These are phyloP conservation scores for Psilocybe cubensis DNA, from an alignment of 768 basidiomycete species.

Conservation along the genomic window DNA sequence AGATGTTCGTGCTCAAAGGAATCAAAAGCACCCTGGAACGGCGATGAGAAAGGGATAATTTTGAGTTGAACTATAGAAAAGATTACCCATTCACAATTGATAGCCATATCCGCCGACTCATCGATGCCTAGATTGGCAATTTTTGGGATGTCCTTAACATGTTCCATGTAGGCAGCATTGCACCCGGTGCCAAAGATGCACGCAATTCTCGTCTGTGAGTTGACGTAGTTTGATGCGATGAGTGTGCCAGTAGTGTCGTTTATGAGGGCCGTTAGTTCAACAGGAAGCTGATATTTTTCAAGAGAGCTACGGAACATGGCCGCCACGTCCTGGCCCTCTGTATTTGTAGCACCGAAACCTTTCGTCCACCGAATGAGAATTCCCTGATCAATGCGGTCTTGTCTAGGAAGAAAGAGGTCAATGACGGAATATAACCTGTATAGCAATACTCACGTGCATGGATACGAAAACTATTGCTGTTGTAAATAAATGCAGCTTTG, in stretches of 20 bases:
- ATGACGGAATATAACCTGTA: not conserved
- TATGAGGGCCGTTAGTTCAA: slow-evolving; percentile 84
- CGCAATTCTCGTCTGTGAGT: slow-evolving; percentile 88
- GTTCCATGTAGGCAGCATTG: slow-evolving; percentile 98
- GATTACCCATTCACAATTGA: slow-evolving; percentile 96
- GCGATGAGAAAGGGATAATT: not conserved
- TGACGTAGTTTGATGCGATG: slow-evolving; percentile 96
- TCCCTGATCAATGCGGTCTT: slow-evolving; percentile 92
- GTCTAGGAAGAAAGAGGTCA: slow-evolving; percentile 47
- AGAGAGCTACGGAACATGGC: slow-evolving; percentile 90
- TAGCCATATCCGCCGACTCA: slow-evolving; percentile 75
- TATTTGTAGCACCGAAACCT: slow-evolving; percentile 91
- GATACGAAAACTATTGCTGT: slow-evolving; percentile 82
- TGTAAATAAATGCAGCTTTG: slow-evolving; percentile 11
- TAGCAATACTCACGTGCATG: slow-evolving; percentile 75
- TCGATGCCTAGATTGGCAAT: slow-evolving; percentile 75
- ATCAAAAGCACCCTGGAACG: slow-evolving; percentile 89
- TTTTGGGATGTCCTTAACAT: slow-evolving; percentile 84
- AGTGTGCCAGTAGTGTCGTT: slow-evolving; percentile 99
- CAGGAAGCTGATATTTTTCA: slow-evolving; percentile 76
- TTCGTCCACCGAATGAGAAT: slow-evolving; percentile 99
- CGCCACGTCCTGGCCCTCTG: slow-evolving; percentile 92
- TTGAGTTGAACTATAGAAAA: not conserved
- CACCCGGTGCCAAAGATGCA: slow-evolving; percentile 98
- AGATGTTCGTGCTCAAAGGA: slow-evolving; percentile 94